These are phyloP conservation scores for Hemisphaericaspora xylanilytica DNA, from an alignment of 1,139 yeast genomes.

Conservation along the genomic window DNA sequence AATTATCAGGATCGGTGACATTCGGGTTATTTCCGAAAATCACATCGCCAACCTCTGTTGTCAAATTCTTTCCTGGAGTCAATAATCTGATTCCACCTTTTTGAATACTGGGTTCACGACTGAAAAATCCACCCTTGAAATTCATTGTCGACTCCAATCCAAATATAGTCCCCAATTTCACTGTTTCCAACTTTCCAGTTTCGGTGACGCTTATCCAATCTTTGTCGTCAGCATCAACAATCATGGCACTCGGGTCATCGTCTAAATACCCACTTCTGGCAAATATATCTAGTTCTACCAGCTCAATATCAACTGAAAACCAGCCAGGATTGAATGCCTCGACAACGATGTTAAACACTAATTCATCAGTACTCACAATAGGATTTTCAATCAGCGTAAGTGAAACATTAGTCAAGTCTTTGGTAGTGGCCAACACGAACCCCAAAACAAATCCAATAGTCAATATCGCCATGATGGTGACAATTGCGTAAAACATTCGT, in stretches of 20 bases:
- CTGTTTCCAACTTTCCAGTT: conserved; percentile 52
- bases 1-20: conserved; percentile 35
- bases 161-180: conserved; percentile 69
- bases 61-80: conserved; percentile 69
- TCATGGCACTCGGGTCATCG: too few relatives aligned
- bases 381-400: conserved; percentile 65
- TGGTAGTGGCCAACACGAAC: conserved; percentile 80
- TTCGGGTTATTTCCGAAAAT: conserved; percentile 14
- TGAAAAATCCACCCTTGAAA: conserved; percentile 78
- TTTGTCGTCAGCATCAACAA: too few relatives aligned
- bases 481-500: conserved; percentile 55
- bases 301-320: conserved; percentile 60
- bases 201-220: neutral
- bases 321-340: conserved; percentile 89
- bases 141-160: conserved; percentile 68
- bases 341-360: conserved; percentile 73
- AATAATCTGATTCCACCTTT: conserved; percentile 69
- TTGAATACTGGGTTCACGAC: conserved; percentile 54
- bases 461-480: conserved; percentile 53
- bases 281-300: conserved; percentile 80
- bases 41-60: conserved; percentile 21
- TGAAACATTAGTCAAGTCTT: conserved; percentile 69
- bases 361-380: conserved; percentile 79
- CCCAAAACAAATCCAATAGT: conserved; percentile 78
- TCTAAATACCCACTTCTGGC: conserved; percentile 68